phyloP scores from a whole-genome alignment of 495 filamentous ascomycete species.

The Durotheca rogersii region DNA sequence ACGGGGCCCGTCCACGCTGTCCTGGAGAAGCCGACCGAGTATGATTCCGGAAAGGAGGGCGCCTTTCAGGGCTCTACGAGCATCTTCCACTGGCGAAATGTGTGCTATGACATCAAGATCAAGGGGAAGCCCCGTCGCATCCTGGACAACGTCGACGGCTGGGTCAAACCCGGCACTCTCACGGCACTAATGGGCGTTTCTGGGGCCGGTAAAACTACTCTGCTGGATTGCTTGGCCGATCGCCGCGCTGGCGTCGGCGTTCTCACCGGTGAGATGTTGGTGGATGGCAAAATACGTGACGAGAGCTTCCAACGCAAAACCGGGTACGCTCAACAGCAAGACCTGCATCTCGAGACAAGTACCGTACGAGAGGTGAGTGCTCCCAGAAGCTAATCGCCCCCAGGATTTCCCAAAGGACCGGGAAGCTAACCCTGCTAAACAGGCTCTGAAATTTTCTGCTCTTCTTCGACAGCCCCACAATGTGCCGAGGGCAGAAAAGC shows the following conservation, averaged over 20 bases:
- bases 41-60: too few species aligned
- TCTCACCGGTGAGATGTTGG: constrained; percentile 74
- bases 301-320: constrained; percentile 78
- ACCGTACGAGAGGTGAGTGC: too few species aligned
- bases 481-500: constrained; percentile 60
- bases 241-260: too few species aligned
- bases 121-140: constrained; percentile 71
- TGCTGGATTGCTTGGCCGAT: too few species aligned
- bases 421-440: too few species aligned
- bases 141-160: constrained; percentile 79
- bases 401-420: too few species aligned
- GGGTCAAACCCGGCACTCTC: constrained; percentile 86
- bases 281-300: constrained; percentile 67
- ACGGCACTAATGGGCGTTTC: constrained; percentile 82
- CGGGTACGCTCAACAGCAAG: constrained; percentile 89
- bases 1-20: too few species aligned
- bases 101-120: constrained; percentile 86
- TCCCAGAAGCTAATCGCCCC: too few species aligned
- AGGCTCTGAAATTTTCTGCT: constrained; percentile 68
- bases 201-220: constrained; percentile 71
- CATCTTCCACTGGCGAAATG: constrained; percentile 80
- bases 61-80: too few species aligned
- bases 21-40: too few species aligned
- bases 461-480: constrained; percentile 66
- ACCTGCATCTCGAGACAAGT: constrained; percentile 74